These are phyloP conservation scores for Boletus edulis DNA, from an alignment of 768 basidiomycete species.

Conservation along the genomic window DNA sequence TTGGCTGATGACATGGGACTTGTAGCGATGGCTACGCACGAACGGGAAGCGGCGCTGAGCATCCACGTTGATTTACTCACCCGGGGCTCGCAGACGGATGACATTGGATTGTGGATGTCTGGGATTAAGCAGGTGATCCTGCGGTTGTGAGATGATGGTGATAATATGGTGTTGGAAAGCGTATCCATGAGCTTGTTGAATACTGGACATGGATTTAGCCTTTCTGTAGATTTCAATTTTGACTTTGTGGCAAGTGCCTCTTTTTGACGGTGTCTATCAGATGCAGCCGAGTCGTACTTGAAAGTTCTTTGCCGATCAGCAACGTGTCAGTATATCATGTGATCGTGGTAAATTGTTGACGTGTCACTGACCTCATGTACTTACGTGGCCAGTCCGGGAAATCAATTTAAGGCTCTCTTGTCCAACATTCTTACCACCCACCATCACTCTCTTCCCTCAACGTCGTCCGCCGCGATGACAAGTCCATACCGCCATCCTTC, in stretches of 20 bases:
- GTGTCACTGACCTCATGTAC: conserved; percentile 24
- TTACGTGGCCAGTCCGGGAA: conserved; percentile 21
- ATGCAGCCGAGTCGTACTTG: too few species aligned
- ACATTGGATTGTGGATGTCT: conserved; percentile 86
- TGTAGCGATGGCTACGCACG: conserved; percentile 76
- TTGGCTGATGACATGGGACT: not conserved
- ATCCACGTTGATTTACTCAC: conserved; percentile 88
- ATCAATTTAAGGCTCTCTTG: conserved; percentile 22
- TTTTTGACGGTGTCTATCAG: too few species aligned
- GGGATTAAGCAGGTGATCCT: conserved; percentile 86
- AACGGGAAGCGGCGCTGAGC: conserved; percentile 73
- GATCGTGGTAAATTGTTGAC: conserved; percentile 32
- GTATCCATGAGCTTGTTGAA: too few species aligned
- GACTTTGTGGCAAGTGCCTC: too few species aligned
- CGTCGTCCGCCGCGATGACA: conserved; percentile 28
- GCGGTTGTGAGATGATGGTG: conserved; percentile 43
- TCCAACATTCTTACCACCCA: not conserved
- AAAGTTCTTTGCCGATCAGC: too few species aligned
- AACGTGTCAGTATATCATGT: conserved; percentile 3
- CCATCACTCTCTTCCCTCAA: conserved; percentile 7
- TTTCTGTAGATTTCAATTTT: too few species aligned
- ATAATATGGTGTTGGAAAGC: too few species aligned
- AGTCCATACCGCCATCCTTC: conserved; percentile 41
- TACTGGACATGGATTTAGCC: too few species aligned
- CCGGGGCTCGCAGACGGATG: conserved; percentile 72